Evolutionary conservation across 129 eudicot genomes (phyloP).

Genomic region (Pulicaria dysenterica): DNA sequence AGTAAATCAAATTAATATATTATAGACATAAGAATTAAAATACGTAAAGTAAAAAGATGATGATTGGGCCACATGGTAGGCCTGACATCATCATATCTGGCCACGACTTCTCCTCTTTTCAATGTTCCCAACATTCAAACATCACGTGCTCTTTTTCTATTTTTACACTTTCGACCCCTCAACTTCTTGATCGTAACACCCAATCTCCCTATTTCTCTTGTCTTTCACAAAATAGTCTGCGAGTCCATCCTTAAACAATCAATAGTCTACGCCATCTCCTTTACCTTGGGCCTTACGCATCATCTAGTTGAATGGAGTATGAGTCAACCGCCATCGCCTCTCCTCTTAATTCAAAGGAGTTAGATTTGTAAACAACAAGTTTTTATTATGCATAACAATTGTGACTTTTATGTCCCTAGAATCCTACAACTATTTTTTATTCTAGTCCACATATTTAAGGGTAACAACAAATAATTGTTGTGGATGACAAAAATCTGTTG

Average conservation of each 20-base stretch:
- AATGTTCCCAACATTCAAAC: conserved; percentile 68
- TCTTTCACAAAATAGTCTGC: neutral
- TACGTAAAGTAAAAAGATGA: conserved; percentile 20
- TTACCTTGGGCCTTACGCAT: too few relatives aligned
- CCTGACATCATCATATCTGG: conserved; percentile 69
- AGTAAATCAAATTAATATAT: neutral
- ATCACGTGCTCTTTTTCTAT: conserved; percentile 40
- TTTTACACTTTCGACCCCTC: conserved; percentile 8
- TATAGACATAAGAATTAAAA: neutral
- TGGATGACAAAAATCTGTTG: too few relatives aligned
- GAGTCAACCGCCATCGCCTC: too few relatives aligned
- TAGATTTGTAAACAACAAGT: too few relatives aligned
- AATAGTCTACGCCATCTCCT: neutral
- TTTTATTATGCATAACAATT: too few relatives aligned
- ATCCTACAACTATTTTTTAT: too few relatives aligned
- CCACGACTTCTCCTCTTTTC: conserved; percentile 57
- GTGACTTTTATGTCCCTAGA: too few relatives aligned
- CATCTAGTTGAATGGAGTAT: too few relatives aligned
- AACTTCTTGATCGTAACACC: neutral
- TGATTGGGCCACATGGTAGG: conserved; percentile 53
- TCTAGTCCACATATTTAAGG: too few relatives aligned
- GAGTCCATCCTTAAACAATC: neutral
- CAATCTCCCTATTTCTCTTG: neutral
- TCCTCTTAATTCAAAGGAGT: too few relatives aligned
- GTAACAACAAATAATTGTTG: too few relatives aligned